Base-by-base conservation (phyloP, 1,284 basidiomycete genomes). In the Cryptococcus neoformans region DNA sequence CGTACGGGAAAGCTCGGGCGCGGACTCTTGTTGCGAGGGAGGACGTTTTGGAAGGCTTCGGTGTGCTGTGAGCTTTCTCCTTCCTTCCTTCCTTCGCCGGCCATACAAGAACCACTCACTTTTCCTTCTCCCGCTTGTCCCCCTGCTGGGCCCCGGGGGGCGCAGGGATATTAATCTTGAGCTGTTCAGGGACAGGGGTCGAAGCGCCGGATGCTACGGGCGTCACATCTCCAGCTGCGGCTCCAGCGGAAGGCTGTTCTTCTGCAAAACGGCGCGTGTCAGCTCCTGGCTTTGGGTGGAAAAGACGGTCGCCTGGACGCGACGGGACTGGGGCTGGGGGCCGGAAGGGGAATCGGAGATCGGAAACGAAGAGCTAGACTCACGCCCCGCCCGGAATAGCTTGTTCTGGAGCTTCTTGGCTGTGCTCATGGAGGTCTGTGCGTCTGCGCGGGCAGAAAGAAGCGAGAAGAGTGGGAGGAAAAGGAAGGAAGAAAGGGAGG, bases 141-240 rank as follows among this genome's bases (percentile, higher is more conserved):
- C 53, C 78, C 74, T 50, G 76, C 64, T 53, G 78, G 67, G 51
- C 76, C 46, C 70, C 57, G 55, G 76, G 49, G 17, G 77, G 77
- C 63, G 85, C 86, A 12, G 90, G 90, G 60, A 93, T 92, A 62
- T 87, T 82, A 72, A 93, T 91, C 38, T 85, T 88, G 62, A 93
- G 82, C 52, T 63, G 57, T 40, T 45, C 49, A 12, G 51, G 17
- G n/a, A 55, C 51, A n/a, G 65, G 64, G 16, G 66, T 68, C 14
- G 64, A 58, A 10, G 63, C 47, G 10, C 65, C 67, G 16, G 70
- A 67, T 9, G 62, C 64, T 1, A 57, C 37, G 7, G 56, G 51
- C 14, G 59, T 54, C 16, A 39, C 52, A 12, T 48, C 39, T 5
- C 40, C 57, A n/a, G 45, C 51, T 8, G 37, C 14, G 38, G 44